These are phyloP conservation scores for Vigna mungo DNA, from an alignment of 306 rosid genomes.

Conservation along the genomic window DNA sequence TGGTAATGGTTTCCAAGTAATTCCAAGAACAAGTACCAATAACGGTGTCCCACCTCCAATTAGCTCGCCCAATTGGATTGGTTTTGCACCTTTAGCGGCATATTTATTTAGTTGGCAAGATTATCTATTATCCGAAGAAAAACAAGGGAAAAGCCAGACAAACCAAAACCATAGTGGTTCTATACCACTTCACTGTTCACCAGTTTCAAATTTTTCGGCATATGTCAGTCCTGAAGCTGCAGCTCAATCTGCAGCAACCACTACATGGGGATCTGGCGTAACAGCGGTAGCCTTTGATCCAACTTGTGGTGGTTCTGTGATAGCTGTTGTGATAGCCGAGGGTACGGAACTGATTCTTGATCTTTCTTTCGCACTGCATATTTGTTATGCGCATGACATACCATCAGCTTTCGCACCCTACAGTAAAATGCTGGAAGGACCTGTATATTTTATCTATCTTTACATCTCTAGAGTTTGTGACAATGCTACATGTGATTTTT, in stretches of 20 bases:
- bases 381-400: constrained; percentile 2
- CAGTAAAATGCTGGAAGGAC: constrained; percentile 12
- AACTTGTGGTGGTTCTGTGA: constrained; percentile 90
- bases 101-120: constrained; percentile 97
- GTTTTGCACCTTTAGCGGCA: constrained; percentile 91
- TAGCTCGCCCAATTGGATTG: constrained; percentile 81
- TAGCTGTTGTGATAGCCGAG: constrained; percentile 90
- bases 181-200: constrained; percentile 89
- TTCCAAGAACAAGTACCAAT: constrained; percentile 73
- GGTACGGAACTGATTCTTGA: constrained; percentile 58
- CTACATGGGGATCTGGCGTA: constrained; percentile 98
- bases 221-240: constrained; percentile 97
- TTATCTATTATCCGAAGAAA: constrained; percentile 72
- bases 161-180: constrained; percentile 65
- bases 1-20: constrained; percentile 87
- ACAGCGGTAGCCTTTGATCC: constrained; percentile 98
- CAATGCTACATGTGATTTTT: constrained; percentile 17
- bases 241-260: constrained; percentile 87
- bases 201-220: constrained; percentile 97
- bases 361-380: constrained; percentile 12
- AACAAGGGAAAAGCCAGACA: constrained; percentile 72
- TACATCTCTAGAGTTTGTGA: constrained; percentile 13
- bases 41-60: constrained; percentile 78
- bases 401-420: constrained; percentile 20
- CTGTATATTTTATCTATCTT: not conserved